Evolutionary conservation across 495 filamentous ascomycete species (phyloP).

Genomic region (Stereocaulon alpinum): DNA sequence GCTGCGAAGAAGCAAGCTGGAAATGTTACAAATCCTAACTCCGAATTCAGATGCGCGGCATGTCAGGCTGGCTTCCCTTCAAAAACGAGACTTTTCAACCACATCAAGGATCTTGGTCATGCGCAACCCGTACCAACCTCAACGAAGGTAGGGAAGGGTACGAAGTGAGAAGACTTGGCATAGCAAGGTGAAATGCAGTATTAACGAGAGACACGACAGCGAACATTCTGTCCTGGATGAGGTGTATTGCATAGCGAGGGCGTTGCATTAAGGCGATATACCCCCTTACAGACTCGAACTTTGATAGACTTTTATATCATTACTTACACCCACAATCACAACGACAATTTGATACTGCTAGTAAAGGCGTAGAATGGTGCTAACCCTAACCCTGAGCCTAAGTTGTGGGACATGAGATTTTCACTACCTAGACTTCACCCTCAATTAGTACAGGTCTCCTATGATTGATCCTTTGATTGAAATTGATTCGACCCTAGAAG

Average conservation of each 20-base stretch:
- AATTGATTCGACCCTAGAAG: no score
- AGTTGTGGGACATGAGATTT: no score
- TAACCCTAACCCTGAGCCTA: constrained; percentile 6
- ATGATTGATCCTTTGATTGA: no score
- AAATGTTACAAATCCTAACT: neutral
- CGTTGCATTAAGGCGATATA: constrained; percentile 1
- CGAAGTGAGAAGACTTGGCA: constrained; percentile 22
- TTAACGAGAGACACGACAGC: neutral
- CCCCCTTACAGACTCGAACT: neutral
- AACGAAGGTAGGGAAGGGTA: constrained; percentile 26
- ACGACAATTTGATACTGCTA: neutral
- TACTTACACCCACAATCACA: no score
- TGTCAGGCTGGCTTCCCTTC: constrained; percentile 56
- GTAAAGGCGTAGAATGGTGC: neutral
- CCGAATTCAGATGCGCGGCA: constrained; percentile 41
- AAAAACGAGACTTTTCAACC: constrained; percentile 61
- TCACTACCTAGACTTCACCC: no score
- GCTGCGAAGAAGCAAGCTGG: constrained; percentile 48
- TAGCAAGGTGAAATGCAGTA: neutral
- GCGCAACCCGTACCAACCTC: constrained; percentile 37
- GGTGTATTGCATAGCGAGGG: constrained; percentile 8
- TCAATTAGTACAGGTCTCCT: no score
- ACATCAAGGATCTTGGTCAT: constrained; percentile 56
- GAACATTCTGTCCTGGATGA: neutral
- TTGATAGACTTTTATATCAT: neutral